These are phyloP conservation scores for Pichia ethanolica DNA, from an alignment of 805 yeast genomes.

Conservation along the genomic window DNA sequence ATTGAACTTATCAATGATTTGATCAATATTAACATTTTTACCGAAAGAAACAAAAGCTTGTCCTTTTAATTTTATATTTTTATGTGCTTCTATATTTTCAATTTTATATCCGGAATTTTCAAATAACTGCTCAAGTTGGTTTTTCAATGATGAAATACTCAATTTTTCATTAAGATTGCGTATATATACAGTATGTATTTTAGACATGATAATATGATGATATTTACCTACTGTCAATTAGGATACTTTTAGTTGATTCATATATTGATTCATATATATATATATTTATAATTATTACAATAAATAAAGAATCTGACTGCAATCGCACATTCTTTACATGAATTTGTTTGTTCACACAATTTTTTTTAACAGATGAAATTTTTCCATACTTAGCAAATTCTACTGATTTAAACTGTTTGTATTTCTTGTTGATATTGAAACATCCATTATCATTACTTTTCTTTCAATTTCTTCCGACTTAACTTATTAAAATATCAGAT, in stretches of 20 bases:
- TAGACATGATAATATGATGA: not conserved
- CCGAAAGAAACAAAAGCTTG: constrained; percentile 72
- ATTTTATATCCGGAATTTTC: constrained; percentile 39
- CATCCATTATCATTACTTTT: no score
- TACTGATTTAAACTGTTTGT: no score
- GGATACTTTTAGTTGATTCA: not conserved
- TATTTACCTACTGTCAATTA: not conserved
- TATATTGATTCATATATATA: not conserved
- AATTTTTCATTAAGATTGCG: constrained; percentile 69
- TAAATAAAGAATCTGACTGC: no score
- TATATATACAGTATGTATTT: constrained; percentile 29
- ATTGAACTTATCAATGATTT: constrained; percentile 38
- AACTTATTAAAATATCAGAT: no score
- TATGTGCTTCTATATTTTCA: constrained; percentile 46
- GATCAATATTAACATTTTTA: constrained; percentile 33
- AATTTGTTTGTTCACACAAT: no score
- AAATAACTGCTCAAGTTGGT: constrained; percentile 36
- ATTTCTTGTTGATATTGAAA: no score
- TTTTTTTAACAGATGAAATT: no score
- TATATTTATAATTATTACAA: no score
- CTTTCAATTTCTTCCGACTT: no score
- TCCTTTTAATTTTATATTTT: constrained; percentile 62
- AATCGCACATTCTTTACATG: no score
- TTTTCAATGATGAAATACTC: constrained; percentile 42
- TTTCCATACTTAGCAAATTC: no score